Percentiles rank a stretch among this genome's conserved stretches.
Evolutionary conservation across 805 yeast species (phyloP).

Genomic region (Ogataea siamensis): DNA sequence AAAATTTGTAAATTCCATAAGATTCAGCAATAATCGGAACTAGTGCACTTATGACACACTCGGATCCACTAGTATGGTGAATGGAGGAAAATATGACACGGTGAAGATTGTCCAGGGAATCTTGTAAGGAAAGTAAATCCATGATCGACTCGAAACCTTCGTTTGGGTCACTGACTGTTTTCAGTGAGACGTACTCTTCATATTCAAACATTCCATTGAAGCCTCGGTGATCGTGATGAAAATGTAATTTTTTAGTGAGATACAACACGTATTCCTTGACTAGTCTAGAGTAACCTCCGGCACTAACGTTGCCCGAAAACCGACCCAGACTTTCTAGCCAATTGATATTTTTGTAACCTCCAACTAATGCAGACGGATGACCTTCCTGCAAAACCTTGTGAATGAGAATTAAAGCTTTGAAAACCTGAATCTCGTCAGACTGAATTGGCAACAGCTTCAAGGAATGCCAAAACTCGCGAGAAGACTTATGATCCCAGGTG

Average conservation of each 20-base stretch:
- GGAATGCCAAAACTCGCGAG: slow-evolving; percentile 81
- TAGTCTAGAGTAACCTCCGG: slow-evolving; percentile 61
- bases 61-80: slow-evolving; percentile 50
- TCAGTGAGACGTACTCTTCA: slow-evolving; percentile 87
- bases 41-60: slow-evolving; percentile 80
- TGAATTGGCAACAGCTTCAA: slow-evolving; percentile 78
- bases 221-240: slow-evolving; percentile 81
- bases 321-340: slow-evolving; percentile 77
- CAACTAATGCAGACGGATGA: slow-evolving; percentile 79
- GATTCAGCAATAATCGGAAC: slow-evolving; percentile 90
- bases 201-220: slow-evolving; percentile 96
- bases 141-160: slow-evolving; percentile 90
- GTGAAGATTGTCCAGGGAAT: slow-evolving; percentile 74
- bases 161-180: slow-evolving; percentile 88
- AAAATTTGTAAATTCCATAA: slow-evolving; percentile 87
- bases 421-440: slow-evolving; percentile 77
- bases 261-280: slow-evolving; percentile 75
- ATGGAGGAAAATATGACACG: slow-evolving; percentile 72
- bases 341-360: slow-evolving; percentile 73
- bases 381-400: slow-evolving; percentile 98
- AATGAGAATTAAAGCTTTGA: slow-evolving; percentile 79
- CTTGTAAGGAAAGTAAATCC: slow-evolving; percentile 84
- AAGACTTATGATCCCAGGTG: slow-evolving; percentile 92
- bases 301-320: slow-evolving; percentile 42
- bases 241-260: slow-evolving; percentile 68